These are phyloP conservation scores for Myrica gale DNA, from an alignment of 306 rosid genomes.

Conservation along the genomic window DNA sequence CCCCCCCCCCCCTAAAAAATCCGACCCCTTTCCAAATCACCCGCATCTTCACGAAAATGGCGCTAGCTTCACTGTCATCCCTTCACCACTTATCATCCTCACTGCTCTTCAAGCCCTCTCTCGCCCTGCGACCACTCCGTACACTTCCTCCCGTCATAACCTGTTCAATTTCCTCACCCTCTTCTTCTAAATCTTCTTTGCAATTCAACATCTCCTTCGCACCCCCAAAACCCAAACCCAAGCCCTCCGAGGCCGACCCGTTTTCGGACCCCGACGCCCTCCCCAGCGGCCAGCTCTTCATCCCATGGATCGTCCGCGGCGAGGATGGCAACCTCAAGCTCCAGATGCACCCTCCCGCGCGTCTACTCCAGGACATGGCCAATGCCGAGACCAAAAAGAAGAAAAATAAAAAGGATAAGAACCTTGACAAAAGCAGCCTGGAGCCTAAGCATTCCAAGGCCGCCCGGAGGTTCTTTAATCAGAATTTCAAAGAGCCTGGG, in stretches of 20 bases:
- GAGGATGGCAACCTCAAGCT: conserved; percentile 75
- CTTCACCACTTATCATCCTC: conserved; percentile 31
- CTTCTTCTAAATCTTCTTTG: conserved; percentile 44
- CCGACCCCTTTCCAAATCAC: too few relatives aligned
- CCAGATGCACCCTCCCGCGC: conserved; percentile 62
- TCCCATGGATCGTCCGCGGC: conserved; percentile 89
- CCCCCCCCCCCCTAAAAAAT: neutral
- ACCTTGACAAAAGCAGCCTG: conserved; percentile 16
- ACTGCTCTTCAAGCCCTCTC: conserved; percentile 39
- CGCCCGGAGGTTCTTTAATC: conserved; percentile 74
- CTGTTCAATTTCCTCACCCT: conserved; percentile 39
- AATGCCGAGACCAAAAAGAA: conserved; percentile 45
- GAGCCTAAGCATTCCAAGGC: conserved; percentile 77
- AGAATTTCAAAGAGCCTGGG: conserved; percentile 56
- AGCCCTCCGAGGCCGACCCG: conserved; percentile 23
- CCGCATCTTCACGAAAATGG: conserved; percentile 20
- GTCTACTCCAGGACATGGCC: conserved; percentile 46
- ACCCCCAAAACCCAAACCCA: conserved; percentile 62
- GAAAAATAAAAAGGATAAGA: conserved; percentile 30
- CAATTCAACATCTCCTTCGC: conserved; percentile 86
- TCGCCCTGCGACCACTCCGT: conserved; percentile 41
- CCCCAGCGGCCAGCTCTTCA: conserved; percentile 46
- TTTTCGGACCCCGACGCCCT: conserved; percentile 19
- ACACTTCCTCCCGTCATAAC: conserved; percentile 48
- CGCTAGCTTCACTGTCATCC: conserved; percentile 37